Base-by-base conservation (phyloP, 768 basidiomycete species). In the Kwoniella sp. region DNA sequence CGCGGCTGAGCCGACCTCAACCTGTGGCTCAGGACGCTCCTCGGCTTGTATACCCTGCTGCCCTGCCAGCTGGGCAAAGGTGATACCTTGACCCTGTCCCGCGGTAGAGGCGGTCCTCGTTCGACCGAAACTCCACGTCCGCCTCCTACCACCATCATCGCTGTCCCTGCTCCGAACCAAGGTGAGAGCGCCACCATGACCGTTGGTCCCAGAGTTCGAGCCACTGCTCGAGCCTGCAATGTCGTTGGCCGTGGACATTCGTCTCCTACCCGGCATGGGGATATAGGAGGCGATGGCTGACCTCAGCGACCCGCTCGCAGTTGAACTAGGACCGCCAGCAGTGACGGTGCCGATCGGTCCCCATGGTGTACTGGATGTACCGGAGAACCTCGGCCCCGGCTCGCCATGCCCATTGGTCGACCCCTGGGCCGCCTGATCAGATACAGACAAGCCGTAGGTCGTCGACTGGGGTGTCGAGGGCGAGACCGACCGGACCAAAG, bases 61-160 rank as follows among this genome's bases (percentile, higher is more conserved):
- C 19, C 34, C 34, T 6, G 34, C n/a, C n/a, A n/a, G n/a, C n/a
- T n/a, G n/a, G n/a, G n/a, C n/a, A n/a, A n/a, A n/a, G n/a, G n/a
- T n/a, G n/a, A n/a, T n/a, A n/a, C n/a, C n/a, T n/a, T n/a, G n/a
- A n/a, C n/a, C n/a, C n/a, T n/a, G n/a, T n/a, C 10, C 31, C 5
- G 51, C 19, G n/a, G 49, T 31, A n/a, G 56, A 53, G 1, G 38
- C 50, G 6, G 57, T 29, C 25, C 58, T 44, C 9, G 46, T 39
- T 19, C 59, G 25, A 5, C 67, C 67, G 32, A 65, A 59, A 42
- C 33, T 57, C 59, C 59, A 62, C 27, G 56, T 51, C 23, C 61
- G 20, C 27, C 56, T 31, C 29, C 56, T 36, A 10, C 40, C 28
- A 23, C 42, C 57, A 53, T 63, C 62, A 33, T 59, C 59, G n/a